phyloP scores from a whole-genome alignment of 129 eudicot species.

The Pittosporum tobira region DNA sequence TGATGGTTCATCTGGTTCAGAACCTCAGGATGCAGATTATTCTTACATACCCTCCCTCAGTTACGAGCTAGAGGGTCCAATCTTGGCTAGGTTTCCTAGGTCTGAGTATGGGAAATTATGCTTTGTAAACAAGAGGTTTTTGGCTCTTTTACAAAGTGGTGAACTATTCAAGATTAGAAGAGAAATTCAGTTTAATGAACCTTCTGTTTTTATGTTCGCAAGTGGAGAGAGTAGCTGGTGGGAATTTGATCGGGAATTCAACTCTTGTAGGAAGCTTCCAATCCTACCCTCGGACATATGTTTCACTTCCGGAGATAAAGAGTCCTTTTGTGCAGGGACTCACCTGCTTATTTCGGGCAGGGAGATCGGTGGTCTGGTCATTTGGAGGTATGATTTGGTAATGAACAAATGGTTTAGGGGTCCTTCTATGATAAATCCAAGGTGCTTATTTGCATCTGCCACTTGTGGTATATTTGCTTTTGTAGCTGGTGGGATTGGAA shows the following conservation, averaged over 20 bases:
- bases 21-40: conserved; percentile 89
- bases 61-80: conserved; percentile 58
- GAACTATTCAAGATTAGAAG: conserved; percentile 59
- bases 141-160: conserved; percentile 35
- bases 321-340: conserved; percentile 79
- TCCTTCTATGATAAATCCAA: conserved; percentile 60
- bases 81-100: conserved; percentile 67
- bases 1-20: conserved; percentile 9
- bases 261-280: conserved; percentile 54
- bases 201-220: conserved; percentile 67
- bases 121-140: conserved; percentile 40
- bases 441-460: conserved; percentile 89
- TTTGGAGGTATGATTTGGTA: conserved; percentile 68
- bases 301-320: conserved; percentile 63
- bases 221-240: conserved; percentile 71
- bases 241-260: conserved; percentile 61
- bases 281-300: conserved; percentile 49
- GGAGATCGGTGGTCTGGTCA: conserved; percentile 51
- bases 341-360: conserved; percentile 78
- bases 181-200: conserved; percentile 33
- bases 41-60: conserved; percentile 44
- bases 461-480: conserved; percentile 58
- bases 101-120: conserved; percentile 63
- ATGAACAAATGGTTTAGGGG: conserved; percentile 64
- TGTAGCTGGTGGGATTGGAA: conserved; percentile 73